Conservation (phyloP, 495 filamentous ascomycete genomes). For the Aspergillus taichungensis region DNA sequence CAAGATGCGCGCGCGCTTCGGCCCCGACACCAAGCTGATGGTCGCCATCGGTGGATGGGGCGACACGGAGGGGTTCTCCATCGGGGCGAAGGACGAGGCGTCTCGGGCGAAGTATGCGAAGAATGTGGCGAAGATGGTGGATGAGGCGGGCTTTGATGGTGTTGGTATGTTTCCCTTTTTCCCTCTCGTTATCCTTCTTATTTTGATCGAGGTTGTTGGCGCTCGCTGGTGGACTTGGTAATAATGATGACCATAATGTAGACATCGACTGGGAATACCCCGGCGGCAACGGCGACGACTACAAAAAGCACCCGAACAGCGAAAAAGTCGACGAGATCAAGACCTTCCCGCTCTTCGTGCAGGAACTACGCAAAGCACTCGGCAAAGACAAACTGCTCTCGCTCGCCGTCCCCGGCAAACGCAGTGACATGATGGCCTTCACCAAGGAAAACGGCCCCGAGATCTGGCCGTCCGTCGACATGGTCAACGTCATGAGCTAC, state of each 20-base stretch:
- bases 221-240: no score
- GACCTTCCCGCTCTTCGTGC: constrained; percentile 55
- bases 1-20: constrained; percentile 49
- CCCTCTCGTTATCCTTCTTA: not conserved
- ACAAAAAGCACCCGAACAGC: constrained; percentile 58
- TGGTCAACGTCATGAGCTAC: constrained; percentile 75
- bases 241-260: constrained; percentile 7
- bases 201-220: no score
- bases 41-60: constrained; percentile 72
- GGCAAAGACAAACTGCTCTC: constrained; percentile 55
- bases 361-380: constrained; percentile 49
- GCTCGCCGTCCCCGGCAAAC: constrained; percentile 60
- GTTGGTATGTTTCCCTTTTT: constrained; percentile 18
- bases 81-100: constrained; percentile 44
- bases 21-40: constrained; percentile 51
- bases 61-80: constrained; percentile 53
- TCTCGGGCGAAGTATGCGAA: constrained; percentile 50
- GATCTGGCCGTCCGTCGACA: constrained; percentile 58
- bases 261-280: constrained; percentile 82
- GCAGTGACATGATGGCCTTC: constrained; percentile 65
- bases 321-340: constrained; percentile 52
- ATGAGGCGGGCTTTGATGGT: constrained; percentile 53
- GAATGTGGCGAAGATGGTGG: constrained; percentile 56
- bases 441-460: constrained; percentile 50
- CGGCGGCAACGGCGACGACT: constrained; percentile 70